Base-by-base conservation (phyloP, 331 rosid species). In the Ulmus americana region DNA sequence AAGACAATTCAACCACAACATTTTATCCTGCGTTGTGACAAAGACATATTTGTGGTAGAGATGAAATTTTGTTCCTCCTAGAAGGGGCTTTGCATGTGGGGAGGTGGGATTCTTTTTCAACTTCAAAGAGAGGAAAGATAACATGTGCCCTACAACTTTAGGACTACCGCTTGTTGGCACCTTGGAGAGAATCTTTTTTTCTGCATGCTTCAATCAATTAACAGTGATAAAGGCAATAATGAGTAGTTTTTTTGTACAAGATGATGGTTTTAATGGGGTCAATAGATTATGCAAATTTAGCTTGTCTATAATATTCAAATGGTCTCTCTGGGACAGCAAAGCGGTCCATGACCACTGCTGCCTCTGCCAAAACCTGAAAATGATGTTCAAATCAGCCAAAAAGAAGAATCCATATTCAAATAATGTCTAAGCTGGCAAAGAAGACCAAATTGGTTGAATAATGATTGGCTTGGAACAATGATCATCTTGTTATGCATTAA, bases 341-440 rank as follows among this genome's bases (percentile, higher is more conserved):
- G 9, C 22, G 42, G 43, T n/a, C 52, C 10, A 14, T 60, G 48
- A 59, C 14, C 48, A 7, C 28, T 59, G 40, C 48, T 14, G 42
- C 48, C 48, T 59, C 48, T 14, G 42, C 48, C 48, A 59, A 39
- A 13, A 59, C 40, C 49, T 0, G 4, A 28, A 28, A 28, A 28
- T 28, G 35, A 28, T 28, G 35, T 28, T 0, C 35, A 28, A 3
- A 28, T 44, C 64, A 59, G 43, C 44, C 38, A 48, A 59, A 59
- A 15, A 42, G 16, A 13, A 11, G 15, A 48, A 10, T 11, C 6
- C 5, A 61, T 40, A 61, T 4, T 10, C 43, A 7, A 42, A 5
- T 70, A 45, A 70, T 62, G 57, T 55, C 42, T 59, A 68, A 70
- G 78, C 84, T 82, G 80, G 74, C 80, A 7, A 39, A 50, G 65